Base-by-base conservation (phyloP, 257 asterid genomes). In the Ilex aquifolium region DNA sequence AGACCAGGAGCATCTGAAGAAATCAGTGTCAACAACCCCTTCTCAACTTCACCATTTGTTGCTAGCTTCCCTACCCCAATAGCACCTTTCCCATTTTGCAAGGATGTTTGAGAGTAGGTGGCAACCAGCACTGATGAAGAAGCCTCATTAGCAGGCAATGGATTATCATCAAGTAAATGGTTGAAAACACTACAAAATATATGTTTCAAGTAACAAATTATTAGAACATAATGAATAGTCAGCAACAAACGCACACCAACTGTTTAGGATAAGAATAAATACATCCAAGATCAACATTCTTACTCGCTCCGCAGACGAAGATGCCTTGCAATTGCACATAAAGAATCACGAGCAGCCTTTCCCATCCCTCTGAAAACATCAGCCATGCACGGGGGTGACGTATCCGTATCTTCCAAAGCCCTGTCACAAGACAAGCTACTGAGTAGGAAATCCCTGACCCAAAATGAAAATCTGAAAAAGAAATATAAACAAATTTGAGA, bases 381-480 rank as follows among this genome's bases (percentile, higher is more conserved):
- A 68, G 90, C 77, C 99, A 92, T 82, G 87, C 97, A 92, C 57
- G 99, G 97, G 65, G 99, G 99, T 68, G 95, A 83, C 51, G 87
- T 72, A 68, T 92, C 99, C 65, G 72, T 63, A 75, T 92, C 97
- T 84, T 85, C 97, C 68, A 75, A 68, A 72, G 87, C 80, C 88
- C 99, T 92, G 73, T 52, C 51, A 67, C 6, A 30, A 42, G 50
- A 31, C 49, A 72, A 63, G 62, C 66, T 56, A 64, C 42, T 50
- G 30, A 53, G 15, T 53, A 1, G 42, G 5, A 36, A 36, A 36
- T 36, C 2, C 8, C 0, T 36, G 42, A 4, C 42, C 8, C 42
- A 36, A 36, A 36, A 21, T 21, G 27, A 21, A 21, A 21, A 21
- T 0, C 27, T 21, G 27, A 21, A 21, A 21, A 21, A 21, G 27